Percentiles rank a stretch among this genome's conserved stretches.
Conservation (phyloP, 179 eudicot genomes). For the Beta macrorhiza region DNA sequence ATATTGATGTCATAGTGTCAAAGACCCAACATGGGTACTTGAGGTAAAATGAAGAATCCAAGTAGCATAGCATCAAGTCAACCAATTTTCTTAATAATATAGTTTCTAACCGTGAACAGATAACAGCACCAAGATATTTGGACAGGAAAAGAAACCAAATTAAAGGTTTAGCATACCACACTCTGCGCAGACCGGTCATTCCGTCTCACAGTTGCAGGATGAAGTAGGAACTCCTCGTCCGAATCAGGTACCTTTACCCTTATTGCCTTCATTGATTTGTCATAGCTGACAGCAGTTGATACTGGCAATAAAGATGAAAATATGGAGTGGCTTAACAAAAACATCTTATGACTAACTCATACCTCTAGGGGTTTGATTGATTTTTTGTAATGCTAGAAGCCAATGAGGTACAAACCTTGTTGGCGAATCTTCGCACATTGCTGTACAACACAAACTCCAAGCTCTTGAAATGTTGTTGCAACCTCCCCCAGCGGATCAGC, state of each 20-base stretch:
- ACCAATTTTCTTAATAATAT: neutral
- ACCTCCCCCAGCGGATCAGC: conserved; percentile 94
- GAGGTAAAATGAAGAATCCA: no score
- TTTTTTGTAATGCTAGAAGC: neutral
- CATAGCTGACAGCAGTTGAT: conserved; percentile 89
- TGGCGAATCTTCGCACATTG: conserved; percentile 99
- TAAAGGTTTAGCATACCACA: conserved; percentile 58
- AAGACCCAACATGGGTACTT: no score
- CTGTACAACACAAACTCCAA: conserved; percentile 95
- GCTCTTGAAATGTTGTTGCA: conserved; percentile 78
- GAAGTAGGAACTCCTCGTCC: conserved; percentile 84
- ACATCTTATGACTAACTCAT: neutral
- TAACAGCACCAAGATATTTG: neutral
- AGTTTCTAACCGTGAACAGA: neutral
- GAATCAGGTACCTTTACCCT: conserved; percentile 92
- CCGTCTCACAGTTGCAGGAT: conserved; percentile 95
- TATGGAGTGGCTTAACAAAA: neutral
- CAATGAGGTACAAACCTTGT: conserved; percentile 53
- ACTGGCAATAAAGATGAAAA: conserved; percentile 41
- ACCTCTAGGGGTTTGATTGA: neutral
- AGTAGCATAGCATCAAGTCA: no score
- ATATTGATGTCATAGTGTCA: no score
- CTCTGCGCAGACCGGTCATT: conserved; percentile 98
- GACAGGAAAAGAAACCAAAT: neutral
- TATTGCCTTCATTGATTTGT: conserved; percentile 74